Evolutionary conservation across 768 basidiomycete genomes (phyloP).

Genomic region (Serendipita indica): DNA sequence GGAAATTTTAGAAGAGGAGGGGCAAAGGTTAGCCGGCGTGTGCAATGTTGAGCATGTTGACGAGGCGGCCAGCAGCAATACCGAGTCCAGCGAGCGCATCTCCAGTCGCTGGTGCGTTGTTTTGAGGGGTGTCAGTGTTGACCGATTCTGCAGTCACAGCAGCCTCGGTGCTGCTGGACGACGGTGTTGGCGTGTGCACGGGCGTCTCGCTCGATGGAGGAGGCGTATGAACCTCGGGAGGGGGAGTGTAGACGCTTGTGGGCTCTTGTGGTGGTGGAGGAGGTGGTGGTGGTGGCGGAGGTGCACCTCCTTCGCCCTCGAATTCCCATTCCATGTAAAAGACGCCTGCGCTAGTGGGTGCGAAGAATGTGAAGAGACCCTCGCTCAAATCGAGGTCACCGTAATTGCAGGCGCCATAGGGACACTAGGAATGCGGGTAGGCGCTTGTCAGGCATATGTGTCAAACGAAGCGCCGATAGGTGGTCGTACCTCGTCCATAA

Average conservation of each 20-base stretch:
- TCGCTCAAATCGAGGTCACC: constrained; percentile 53
- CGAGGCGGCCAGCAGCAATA: background rate
- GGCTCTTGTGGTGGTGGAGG: background rate
- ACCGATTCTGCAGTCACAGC: background rate
- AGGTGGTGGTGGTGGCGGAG: background rate
- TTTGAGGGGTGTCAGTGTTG: background rate
- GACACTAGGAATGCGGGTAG: constrained; percentile 33
- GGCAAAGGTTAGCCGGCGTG: background rate
- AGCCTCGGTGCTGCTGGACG: background rate
- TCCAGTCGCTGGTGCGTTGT: background rate
- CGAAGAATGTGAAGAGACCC: constrained; percentile 54
- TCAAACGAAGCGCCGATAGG: background rate
- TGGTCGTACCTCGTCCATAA: constrained; percentile 46
- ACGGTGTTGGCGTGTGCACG: background rate
- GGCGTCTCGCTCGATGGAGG: background rate
- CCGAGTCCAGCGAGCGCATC: background rate
- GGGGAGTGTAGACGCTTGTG: background rate
- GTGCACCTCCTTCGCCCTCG: background rate
- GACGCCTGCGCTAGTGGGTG: constrained; percentile 32
- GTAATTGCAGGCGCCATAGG: constrained; percentile 38
- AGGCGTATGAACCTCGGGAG: background rate
- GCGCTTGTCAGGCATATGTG: constrained; percentile 10
- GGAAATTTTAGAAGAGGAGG: background rate
- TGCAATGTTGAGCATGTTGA: background rate
- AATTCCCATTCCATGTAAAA: constrained; percentile 23